phyloP scores from a whole-genome alignment of 1,139 yeast species.

The Arxiozyma heterogenica region DNA sequence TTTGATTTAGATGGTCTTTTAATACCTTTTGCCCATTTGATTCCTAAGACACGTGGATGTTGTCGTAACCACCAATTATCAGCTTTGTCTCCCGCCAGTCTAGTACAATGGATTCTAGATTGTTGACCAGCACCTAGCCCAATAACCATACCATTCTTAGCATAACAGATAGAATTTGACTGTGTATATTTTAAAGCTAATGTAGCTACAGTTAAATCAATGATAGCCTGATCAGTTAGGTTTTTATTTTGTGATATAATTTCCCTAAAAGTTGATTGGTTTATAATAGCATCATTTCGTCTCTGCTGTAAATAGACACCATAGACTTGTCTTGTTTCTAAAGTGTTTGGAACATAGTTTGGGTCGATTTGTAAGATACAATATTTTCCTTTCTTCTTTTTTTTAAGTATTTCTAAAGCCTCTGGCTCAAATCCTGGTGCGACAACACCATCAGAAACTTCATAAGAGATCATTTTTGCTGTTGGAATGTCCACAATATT shows the following conservation, averaged over 20 bases:
- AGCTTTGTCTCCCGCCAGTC: constrained; percentile 98
- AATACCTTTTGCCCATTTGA: constrained; percentile 96
- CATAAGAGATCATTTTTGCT: constrained; percentile 93
- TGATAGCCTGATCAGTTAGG: constrained; percentile 82
- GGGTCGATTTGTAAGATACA: constrained; percentile 95
- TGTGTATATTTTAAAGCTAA: constrained; percentile 95
- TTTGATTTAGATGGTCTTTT: constrained; percentile 98
- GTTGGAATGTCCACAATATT: constrained; percentile 94
- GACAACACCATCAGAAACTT: constrained; percentile 96
- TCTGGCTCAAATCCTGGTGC: constrained; percentile 95
- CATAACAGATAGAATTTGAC: constrained; percentile 95
- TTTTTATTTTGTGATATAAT: constrained; percentile 79
- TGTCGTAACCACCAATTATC: constrained; percentile 99
- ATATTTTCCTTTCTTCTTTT: constrained; percentile 96
- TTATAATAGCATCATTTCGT: constrained; percentile 94
- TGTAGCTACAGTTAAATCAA: constrained; percentile 93
- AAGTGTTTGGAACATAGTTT: constrained; percentile 69
- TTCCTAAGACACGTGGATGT: constrained; percentile 84
- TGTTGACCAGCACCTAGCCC: constrained; percentile 99
- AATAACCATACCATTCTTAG: constrained; percentile 97
- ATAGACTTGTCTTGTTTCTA: constrained; percentile 90
- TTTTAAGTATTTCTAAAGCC: constrained; percentile 77
- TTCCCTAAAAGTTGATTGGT: constrained; percentile 80
- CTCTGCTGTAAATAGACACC: constrained; percentile 93
- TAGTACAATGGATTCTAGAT: constrained; percentile 96